Evolutionary conservation across 1,139 yeast genomes (phyloP).

Genomic region (Scheffersomyces titani): DNA sequence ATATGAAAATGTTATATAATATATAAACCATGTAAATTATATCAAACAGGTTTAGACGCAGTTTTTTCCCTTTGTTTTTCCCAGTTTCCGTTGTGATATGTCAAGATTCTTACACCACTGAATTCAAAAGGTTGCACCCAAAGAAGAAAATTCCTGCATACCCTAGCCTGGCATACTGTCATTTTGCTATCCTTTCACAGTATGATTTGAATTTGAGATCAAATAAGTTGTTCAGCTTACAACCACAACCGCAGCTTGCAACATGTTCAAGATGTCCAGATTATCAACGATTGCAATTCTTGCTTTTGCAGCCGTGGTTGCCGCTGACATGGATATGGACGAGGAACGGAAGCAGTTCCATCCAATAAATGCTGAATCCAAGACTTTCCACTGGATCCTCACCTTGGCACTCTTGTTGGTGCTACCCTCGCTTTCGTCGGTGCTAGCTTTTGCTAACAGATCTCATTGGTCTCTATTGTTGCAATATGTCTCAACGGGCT

Average conservation of each 20-base stretch:
- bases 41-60: too few species aligned
- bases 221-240: not conserved
- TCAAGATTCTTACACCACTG: too few species aligned
- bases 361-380: conserved; percentile 50
- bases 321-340: conserved; percentile 37
- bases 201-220: not conserved
- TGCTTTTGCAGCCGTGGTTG: conserved; percentile 1
- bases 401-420: conserved; percentile 48
- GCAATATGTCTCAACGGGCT: conserved; percentile 49
- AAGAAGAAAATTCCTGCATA: too few species aligned
- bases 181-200: too few species aligned
- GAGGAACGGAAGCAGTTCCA: conserved; percentile 37
- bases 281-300: not conserved
- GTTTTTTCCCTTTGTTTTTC: too few species aligned
- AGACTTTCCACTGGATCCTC: conserved; percentile 65
- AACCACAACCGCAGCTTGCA: not conserved
- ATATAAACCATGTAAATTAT: too few species aligned
- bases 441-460: conserved; percentile 55
- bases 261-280: not conserved
- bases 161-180: not conserved
- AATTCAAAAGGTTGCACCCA: too few species aligned
- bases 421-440: conserved; percentile 56
- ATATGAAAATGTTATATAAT: too few species aligned
- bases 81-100: too few species aligned
- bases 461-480: conserved; percentile 46